Conservation (phyloP, 73 alveolate genomes). For the Symbiodinium natans region DNA sequence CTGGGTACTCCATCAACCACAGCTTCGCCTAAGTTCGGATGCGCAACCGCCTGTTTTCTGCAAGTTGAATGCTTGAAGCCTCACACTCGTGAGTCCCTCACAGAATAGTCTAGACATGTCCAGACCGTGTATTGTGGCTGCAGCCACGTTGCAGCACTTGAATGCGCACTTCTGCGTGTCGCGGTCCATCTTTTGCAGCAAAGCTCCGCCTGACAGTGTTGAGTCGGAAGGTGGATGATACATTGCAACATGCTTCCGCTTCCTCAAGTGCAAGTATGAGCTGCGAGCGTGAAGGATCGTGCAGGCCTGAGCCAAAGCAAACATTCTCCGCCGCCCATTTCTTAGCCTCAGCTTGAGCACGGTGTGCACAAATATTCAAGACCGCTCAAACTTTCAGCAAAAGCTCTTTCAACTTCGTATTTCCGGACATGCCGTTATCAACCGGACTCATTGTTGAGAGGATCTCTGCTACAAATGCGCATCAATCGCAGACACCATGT, state of each 20-base stretch:
- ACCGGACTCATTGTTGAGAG: too few species aligned
- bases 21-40: neutral
- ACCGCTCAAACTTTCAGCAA: too few species aligned
- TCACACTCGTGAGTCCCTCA: neutral
- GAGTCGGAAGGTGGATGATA: neutral
- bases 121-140: neutral
- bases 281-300: too few species aligned
- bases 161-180: slow-evolving; percentile 76
- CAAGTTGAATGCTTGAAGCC: too few species aligned
- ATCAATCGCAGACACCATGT: too few species aligned
- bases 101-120: neutral
- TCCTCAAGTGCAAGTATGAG: neutral
- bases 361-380: too few species aligned
- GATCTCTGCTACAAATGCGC: too few species aligned
- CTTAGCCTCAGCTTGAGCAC: neutral
- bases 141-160: slow-evolving; percentile 44
- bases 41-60: too few species aligned
- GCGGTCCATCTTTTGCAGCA: slow-evolving; percentile 85
- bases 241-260: neutral
- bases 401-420: too few species aligned
- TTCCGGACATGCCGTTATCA: too few species aligned
- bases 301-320: slow-evolving; percentile 64
- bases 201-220: slow-evolving; percentile 20
- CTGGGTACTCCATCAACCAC: slow-evolving; percentile 59
- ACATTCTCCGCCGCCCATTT: slow-evolving; percentile 77